Evolutionary conservation across 176 grass and related monocot species (phyloP).

Genomic region (Triticum urartu): DNA sequence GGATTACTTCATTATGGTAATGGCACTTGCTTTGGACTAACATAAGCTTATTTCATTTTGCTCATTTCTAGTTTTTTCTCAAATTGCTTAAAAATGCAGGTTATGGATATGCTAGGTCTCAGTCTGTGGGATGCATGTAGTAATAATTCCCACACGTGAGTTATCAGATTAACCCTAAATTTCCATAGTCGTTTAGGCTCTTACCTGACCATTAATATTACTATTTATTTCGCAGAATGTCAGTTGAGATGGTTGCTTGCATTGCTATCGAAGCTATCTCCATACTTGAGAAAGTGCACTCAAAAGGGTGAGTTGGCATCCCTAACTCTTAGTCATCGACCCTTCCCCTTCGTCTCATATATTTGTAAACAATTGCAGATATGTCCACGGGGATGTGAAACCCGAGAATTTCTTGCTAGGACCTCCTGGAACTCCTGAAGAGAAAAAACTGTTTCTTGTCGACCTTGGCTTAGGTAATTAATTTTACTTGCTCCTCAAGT

Average conservation of each 20-base stretch:
- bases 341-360: slow-evolving; percentile 12
- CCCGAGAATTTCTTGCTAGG: slow-evolving; percentile 99
- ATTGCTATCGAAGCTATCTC: slow-evolving; percentile 98
- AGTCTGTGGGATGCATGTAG: slow-evolving; percentile 98
- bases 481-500: background rate
- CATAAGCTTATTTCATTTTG: slow-evolving; percentile 12
- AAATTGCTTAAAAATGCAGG: slow-evolving; percentile 56
- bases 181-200: slow-evolving; percentile 25
- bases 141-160: slow-evolving; percentile 88
- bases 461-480: slow-evolving; percentile 96
- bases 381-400: slow-evolving; percentile 98
- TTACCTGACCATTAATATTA: slow-evolving; percentile 21
- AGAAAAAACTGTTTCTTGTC: slow-evolving; percentile 98
- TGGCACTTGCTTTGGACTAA: slow-evolving; percentile 17
- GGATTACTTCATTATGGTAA: slow-evolving; percentile 97
- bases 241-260: slow-evolving; percentile 95
- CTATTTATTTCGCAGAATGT: slow-evolving; percentile 65
- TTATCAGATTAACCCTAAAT: slow-evolving; percentile 23
- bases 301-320: slow-evolving; percentile 72
- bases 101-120: slow-evolving; percentile 98
- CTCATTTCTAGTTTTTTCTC: slow-evolving; percentile 23
- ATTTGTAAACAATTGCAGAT: slow-evolving; percentile 46
- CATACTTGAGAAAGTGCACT: slow-evolving; percentile 97
- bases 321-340: slow-evolving; percentile 13
- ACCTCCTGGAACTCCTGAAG: slow-evolving; percentile 73